Base-by-base conservation (phyloP, 257 asterid species). In the Solanum clarkiae region DNA sequence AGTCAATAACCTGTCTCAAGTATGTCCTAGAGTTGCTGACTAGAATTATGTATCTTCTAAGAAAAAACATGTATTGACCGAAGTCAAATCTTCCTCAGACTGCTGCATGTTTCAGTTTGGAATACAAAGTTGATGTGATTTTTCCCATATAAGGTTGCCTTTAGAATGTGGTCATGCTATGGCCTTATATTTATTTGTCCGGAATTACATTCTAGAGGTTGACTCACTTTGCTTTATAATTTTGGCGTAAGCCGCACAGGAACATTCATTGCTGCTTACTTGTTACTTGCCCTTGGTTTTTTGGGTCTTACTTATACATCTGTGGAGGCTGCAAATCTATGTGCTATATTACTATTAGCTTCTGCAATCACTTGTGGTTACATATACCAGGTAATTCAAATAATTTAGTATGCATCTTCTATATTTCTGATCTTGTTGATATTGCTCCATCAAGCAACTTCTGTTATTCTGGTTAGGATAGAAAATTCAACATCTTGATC, bases 291-390 rank as follows among this genome's bases (percentile, higher is more conserved):
- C 80, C 88, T 95, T 60, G 98, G 98, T 68, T 88, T 96, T 70
- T 17, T 66, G 49, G 99, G 99, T 71, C 93, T 96, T 88, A 80
- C 87, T 74, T 89, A 90, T 92, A 94, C 89, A 63, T 88, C 99
- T 15, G 13, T 91, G 11, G 93, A 92, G 88, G 98, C 97, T 60
- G 90, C 92, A 86, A 96, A 91, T 84, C 42, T 85, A 63, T 91
- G 90, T 45, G 86, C 98, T 20, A 77, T 95, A 63, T 56, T 93
- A 45, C 89, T 96, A 82, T 88, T 96, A 65, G 85, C 93, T 15
- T 91, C 85, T 80, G 91, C 98, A 60, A 88, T 96, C 83, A 77
- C 89, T 82, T 94, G 99, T 68, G 99, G 98, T 85, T 94, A 92
- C 84, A 83, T 96, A 44, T 96, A 96, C 89, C 99, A 96, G 98